phyloP scores from a whole-genome alignment of 805 yeast genomes.

The Yueomyces sinensis region DNA sequence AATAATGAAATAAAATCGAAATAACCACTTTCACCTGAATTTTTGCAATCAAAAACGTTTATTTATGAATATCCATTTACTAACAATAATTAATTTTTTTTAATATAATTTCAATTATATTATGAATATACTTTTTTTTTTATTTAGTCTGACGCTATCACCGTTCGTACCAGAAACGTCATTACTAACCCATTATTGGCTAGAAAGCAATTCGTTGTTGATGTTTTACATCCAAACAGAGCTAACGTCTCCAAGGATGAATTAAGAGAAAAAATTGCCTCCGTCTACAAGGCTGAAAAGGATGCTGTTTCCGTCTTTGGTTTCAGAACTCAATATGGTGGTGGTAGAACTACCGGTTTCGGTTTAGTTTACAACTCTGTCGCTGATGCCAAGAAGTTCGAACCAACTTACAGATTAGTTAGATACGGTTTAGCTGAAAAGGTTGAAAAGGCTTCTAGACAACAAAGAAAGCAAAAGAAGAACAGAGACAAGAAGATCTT shows the following conservation, averaged over 20 bases:
- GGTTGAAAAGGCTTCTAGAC: conserved; percentile 97
- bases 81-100: not conserved
- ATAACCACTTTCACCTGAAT: no score
- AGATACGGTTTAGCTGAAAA: conserved; percentile 96
- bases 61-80: no score
- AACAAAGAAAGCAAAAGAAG: conserved; percentile 99
- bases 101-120: not conserved
- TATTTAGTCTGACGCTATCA: conserved; percentile 91
- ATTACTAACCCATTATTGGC: conserved; percentile 97
- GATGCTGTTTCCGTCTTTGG: conserved; percentile 96
- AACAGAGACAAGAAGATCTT: conserved; percentile 98
- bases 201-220: conserved; percentile 99
- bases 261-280: conserved; percentile 87
- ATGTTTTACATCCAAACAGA: conserved; percentile 98
- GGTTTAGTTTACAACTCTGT: conserved; percentile 97
- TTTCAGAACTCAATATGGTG: conserved; percentile 99
- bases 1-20: no score
- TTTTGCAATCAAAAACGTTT: no score
- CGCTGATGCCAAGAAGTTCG: conserved; percentile 96
- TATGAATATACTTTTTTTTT: not conserved
- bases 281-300: conserved; percentile 81
- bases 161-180: conserved; percentile 98
- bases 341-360: conserved; percentile 98
- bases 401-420: conserved; percentile 98
- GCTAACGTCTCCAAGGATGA: conserved; percentile 99